Evolutionary conservation across 1,284 basidiomycete species (phyloP).

Genomic region (Trametes sp.): DNA sequence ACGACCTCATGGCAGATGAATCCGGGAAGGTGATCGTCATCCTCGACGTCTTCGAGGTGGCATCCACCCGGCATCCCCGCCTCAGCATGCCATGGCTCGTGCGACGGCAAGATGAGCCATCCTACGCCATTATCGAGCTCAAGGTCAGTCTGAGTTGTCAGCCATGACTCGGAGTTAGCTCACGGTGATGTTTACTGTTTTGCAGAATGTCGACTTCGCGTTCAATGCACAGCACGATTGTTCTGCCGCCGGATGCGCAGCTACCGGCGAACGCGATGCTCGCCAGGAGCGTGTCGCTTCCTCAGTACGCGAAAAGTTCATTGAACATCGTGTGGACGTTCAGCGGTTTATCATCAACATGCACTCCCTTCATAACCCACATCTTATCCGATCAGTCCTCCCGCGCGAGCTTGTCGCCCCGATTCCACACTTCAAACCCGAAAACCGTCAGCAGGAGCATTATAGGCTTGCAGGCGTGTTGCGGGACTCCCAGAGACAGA

Average conservation of each 20-base stretch:
- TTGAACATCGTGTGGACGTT: constrained; percentile 16
- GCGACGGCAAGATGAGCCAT: not conserved
- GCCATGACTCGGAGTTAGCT: not conserved
- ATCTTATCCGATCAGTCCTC: constrained; percentile 18
- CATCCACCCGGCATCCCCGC: not conserved
- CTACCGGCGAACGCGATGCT: not conserved
- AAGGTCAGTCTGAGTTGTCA: not conserved
- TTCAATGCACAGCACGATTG: constrained; percentile 37
- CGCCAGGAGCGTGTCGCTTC: not conserved
- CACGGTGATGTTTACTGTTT: not conserved
- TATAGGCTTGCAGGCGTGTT: too few relatives aligned
- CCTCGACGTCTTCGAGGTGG: constrained; percentile 7
- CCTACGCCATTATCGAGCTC: not conserved
- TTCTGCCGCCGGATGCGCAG: constrained; percentile 4
- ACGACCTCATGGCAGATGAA: not conserved
- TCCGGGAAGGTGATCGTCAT: not conserved
- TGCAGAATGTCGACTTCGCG: constrained; percentile 26
- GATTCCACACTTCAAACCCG: constrained; percentile 9
- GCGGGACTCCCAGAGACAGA: too few relatives aligned
- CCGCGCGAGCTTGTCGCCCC: constrained; percentile 19
- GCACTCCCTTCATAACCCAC: constrained; percentile 34
- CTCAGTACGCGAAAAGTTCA: not conserved
- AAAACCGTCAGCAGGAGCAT: not conserved
- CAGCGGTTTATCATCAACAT: constrained; percentile 32
- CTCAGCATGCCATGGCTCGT: constrained; percentile 15